phyloP scores from a whole-genome alignment of 257 asterid species.

The Linaria vulgaris region DNA sequence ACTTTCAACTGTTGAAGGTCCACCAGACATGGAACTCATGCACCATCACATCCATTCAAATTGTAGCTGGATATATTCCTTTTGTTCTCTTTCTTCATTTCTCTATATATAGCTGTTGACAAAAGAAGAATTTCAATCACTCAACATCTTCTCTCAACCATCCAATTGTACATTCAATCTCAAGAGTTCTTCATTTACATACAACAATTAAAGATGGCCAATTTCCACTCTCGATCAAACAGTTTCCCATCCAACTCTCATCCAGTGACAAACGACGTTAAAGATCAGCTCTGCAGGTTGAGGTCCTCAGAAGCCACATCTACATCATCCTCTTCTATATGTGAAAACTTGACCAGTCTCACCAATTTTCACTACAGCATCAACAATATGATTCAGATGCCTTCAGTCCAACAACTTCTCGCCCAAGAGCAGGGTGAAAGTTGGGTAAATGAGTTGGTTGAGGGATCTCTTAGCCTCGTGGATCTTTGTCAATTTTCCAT shows the following conservation, averaged over 20 bases:
- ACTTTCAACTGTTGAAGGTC: background rate
- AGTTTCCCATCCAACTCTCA: slow-evolving; percentile 26
- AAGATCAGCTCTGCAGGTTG: too few species aligned
- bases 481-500: too few species aligned
- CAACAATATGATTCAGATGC: too few species aligned
- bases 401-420: too few species aligned
- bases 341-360: too few species aligned
- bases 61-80: slow-evolving; percentile 13
- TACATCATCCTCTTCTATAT: too few species aligned
- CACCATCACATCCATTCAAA: background rate
- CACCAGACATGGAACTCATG: slow-evolving; percentile 10
- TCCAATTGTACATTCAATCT: background rate
- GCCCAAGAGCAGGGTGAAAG: too few species aligned
- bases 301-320: too few species aligned
- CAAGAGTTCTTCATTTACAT: slow-evolving; percentile 4
- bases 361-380: too few species aligned
- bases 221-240: slow-evolving; percentile 29
- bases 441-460: too few species aligned
- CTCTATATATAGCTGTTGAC: background rate
- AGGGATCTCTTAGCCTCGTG: too few species aligned
- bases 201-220: slow-evolving; percentile 29
- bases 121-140: background rate
- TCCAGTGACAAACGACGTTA: background rate
- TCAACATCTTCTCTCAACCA: slow-evolving; percentile 8
- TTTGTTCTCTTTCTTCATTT: background rate